phyloP scores from a whole-genome alignment of 179 eudicot species.

The Patellifolia procumbens region DNA sequence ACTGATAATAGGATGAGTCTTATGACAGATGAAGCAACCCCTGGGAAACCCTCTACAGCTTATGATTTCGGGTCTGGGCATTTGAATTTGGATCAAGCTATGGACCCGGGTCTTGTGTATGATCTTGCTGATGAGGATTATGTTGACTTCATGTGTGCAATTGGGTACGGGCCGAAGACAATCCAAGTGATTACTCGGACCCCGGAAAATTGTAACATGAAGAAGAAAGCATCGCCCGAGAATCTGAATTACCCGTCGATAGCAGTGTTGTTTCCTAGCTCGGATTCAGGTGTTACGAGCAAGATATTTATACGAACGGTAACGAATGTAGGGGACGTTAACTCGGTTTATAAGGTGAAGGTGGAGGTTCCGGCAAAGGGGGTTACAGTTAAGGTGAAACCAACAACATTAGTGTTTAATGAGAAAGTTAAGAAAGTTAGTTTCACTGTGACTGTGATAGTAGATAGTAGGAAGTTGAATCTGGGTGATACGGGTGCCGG shows the following conservation, averaged over 20 bases:
- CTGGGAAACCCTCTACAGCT: constrained; percentile 60
- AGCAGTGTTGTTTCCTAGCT: constrained; percentile 59
- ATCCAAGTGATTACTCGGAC: constrained; percentile 85
- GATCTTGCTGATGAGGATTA: constrained; percentile 69
- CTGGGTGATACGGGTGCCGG: constrained; percentile 77
- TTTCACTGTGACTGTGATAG: constrained; percentile 59
- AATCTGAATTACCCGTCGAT: constrained; percentile 87
- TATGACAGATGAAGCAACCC: constrained; percentile 68
- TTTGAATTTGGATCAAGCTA: constrained; percentile 67
- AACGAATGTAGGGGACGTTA: constrained; percentile 69
- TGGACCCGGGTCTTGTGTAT: constrained; percentile 95
- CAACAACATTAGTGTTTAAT: constrained; percentile 52
- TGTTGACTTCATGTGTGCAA: constrained; percentile 71
- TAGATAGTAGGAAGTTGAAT: constrained; percentile 48
- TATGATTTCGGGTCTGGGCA: constrained; percentile 93
- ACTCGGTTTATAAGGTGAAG: constrained; percentile 59
- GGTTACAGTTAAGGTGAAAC: constrained; percentile 60
- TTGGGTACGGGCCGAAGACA: constrained; percentile 84
- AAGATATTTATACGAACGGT: constrained; percentile 75
- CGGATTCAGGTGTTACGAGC: constrained; percentile 40
- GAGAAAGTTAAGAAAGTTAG: constrained; percentile 56
- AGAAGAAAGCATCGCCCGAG: constrained; percentile 58
- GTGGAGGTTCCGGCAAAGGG: constrained; percentile 62
- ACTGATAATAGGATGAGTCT: constrained; percentile 48
- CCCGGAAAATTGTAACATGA: constrained; percentile 66